Conservation (phyloP, 805 yeast species). For the Ogataea degrootiae region DNA sequence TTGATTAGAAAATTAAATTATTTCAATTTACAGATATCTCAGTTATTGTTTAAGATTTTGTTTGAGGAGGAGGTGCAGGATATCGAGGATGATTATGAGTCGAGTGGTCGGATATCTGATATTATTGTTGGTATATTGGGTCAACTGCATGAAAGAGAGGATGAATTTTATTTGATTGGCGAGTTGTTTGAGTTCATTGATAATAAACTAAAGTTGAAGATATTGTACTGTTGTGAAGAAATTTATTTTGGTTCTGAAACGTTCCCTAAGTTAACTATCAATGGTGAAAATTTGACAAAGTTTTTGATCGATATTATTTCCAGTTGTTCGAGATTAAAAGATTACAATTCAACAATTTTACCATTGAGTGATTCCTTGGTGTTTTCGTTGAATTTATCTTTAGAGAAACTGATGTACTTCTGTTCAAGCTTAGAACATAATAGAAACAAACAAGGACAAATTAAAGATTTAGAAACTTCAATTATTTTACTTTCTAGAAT, state of each 20-base stretch:
- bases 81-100: constrained; percentile 8
- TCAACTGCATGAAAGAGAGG: constrained; percentile 7
- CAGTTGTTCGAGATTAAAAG: constrained; percentile 37
- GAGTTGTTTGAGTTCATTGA: constrained; percentile 36
- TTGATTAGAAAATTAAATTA: constrained; percentile 29
- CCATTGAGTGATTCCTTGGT: constrained; percentile 35
- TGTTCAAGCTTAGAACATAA: constrained; percentile 26
- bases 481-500: constrained; percentile 49
- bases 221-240: constrained; percentile 36
- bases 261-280: constrained; percentile 31
- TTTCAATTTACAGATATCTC: constrained; percentile 39
- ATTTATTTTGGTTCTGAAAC: constrained; percentile 36
- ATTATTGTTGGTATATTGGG: constrained; percentile 9
- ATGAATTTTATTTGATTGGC: constrained; percentile 25
- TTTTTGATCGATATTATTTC: constrained; percentile 41
- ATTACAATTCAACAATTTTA: constrained; percentile 8
- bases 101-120: constrained; percentile 4
- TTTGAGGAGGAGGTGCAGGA: constrained; percentile 19
- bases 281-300: constrained; percentile 31
- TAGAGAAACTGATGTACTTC: constrained; percentile 34
- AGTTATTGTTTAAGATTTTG: constrained; percentile 32
- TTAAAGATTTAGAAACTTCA: constrained; percentile 25
- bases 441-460: constrained; percentile 8
- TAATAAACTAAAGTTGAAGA: constrained; percentile 26
- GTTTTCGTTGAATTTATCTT: constrained; percentile 35